These are phyloP conservation scores for Barnettozyma vustinii DNA, from an alignment of 805 yeast genomes.

Conservation along the genomic window DNA sequence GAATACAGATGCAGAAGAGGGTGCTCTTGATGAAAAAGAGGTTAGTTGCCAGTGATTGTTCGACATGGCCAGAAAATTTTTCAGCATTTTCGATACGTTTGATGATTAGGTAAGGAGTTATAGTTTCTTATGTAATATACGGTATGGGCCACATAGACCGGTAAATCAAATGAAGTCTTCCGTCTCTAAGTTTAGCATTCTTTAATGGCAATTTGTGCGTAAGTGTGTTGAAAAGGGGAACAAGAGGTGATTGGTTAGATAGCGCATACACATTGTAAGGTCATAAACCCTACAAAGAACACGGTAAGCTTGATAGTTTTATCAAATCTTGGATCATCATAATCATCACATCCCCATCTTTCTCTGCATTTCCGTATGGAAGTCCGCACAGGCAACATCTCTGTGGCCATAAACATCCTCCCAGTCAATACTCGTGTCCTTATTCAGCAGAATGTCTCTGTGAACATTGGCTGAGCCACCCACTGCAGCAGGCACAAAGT, in stretches of 20 bases:
- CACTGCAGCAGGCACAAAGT: constrained; percentile 57
- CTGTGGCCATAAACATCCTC: constrained; percentile 76
- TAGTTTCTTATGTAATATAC: background rate
- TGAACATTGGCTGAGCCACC: constrained; percentile 53
- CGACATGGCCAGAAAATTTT: constrained; percentile 3
- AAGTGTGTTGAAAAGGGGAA: no score
- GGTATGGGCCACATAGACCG: background rate
- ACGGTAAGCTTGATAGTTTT: no score
- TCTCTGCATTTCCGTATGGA: constrained; percentile 72
- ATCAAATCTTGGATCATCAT: background rate
- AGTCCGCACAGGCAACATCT: constrained; percentile 32
- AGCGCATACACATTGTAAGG: no score
- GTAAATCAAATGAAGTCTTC: no score
- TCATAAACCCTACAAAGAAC: background rate
- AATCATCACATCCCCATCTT: constrained; percentile 27
- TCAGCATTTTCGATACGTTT: background rate
- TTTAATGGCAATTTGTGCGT: no score
- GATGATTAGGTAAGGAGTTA: background rate
- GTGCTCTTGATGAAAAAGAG: background rate
- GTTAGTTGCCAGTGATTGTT: background rate
- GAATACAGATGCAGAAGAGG: background rate
- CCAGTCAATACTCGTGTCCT: constrained; percentile 82
- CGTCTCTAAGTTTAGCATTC: no score
- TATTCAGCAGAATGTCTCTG: constrained; percentile 71
- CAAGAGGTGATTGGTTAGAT: no score